Base-by-base conservation (phyloP, 768 basidiomycete genomes). In the Tricholoma sp. region DNA sequence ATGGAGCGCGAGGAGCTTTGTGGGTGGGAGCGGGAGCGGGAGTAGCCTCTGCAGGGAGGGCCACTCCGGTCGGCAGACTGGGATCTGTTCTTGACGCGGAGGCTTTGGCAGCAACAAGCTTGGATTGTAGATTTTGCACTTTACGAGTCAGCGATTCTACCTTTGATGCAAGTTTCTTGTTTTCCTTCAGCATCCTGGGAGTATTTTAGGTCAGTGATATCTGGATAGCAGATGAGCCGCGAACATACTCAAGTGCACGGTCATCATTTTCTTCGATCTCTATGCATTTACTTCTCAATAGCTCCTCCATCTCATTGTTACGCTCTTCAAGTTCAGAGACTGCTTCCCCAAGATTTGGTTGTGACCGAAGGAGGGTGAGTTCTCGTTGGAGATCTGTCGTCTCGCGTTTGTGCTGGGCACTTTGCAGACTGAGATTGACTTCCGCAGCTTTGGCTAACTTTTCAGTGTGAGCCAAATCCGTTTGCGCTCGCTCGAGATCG, bases 241-340 rank as follows among this genome's bases (percentile, higher is more conserved):
- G 51, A 56, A 76, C 86, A 62, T 71, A 92, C 90, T 86, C 87
- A 58, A 92, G 81, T 52, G 84, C 82, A 34, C 82, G 82, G 65
- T 93, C 91, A 63, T 93, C 90, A 56, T 92, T 89, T 63, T 87
- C 88, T 66, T 92, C 90, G 56, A 92, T 89, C 71, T 92, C 90
- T 12, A 76, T 69, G 58, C 85, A 88, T 69, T 91, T 92, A 43
- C 71, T 74, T 56, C 77, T 78, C 45, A 92, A 72, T 45, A 89
- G 72, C 46, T 84, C 83, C 62, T 92, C 90, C 84, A 91, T 86
- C 67, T 91, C 88, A 34, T 74, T 78, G 63, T 85, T 88, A 61
- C 80, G 82, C 65, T 88, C 86, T 65, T 85, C 80, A 35, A 91
- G 74, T 56, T 87, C 83, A 2, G 71, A 71, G 8, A 91, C 66